Evolutionary conservation across 306 rosid genomes (phyloP).

Genomic region (Calophaca sinica): DNA sequence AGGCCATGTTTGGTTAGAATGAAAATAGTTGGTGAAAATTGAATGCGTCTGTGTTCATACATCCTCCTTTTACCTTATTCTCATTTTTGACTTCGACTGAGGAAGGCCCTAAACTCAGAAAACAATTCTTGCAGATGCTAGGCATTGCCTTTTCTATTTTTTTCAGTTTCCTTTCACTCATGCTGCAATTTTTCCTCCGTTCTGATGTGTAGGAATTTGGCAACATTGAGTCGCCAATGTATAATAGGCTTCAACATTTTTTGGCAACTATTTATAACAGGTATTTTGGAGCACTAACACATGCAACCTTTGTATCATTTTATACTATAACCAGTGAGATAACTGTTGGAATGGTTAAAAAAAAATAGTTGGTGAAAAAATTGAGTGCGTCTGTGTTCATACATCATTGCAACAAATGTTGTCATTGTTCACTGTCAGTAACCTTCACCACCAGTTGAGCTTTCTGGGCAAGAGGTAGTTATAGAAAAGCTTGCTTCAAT

Average conservation of each 20-base stretch:
- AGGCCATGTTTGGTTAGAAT: conserved; percentile 4
- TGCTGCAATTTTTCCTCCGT: conserved; percentile 13
- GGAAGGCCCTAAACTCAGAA: neutral
- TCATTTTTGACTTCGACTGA: neutral
- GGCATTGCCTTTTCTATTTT: conserved; percentile 26
- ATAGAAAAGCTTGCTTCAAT: too few relatives aligned
- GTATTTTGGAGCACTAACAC: too few relatives aligned
- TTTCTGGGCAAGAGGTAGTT: too few relatives aligned
- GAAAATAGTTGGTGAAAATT: conserved; percentile 31
- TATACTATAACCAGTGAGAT: too few relatives aligned
- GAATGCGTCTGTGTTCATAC: neutral
- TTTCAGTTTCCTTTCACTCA: conserved; percentile 25
- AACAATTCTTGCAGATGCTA: conserved; percentile 16
- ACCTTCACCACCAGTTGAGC: too few relatives aligned
- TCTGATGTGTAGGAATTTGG: conserved; percentile 82
- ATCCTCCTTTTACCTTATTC: neutral
- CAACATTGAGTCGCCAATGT: conserved; percentile 87
- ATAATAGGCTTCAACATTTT: conserved; percentile 76
- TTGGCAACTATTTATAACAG: conserved; percentile 78
- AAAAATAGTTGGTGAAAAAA: too few relatives aligned
- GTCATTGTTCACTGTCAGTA: too few relatives aligned
- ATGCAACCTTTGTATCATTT: too few relatives aligned
- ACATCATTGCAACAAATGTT: too few relatives aligned
- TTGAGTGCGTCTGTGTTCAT: too few relatives aligned
- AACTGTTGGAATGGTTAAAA: too few relatives aligned